These are phyloP conservation scores for Yarrowia keelungensis DNA, from an alignment of 805 yeast species.

Conservation along the genomic window DNA sequence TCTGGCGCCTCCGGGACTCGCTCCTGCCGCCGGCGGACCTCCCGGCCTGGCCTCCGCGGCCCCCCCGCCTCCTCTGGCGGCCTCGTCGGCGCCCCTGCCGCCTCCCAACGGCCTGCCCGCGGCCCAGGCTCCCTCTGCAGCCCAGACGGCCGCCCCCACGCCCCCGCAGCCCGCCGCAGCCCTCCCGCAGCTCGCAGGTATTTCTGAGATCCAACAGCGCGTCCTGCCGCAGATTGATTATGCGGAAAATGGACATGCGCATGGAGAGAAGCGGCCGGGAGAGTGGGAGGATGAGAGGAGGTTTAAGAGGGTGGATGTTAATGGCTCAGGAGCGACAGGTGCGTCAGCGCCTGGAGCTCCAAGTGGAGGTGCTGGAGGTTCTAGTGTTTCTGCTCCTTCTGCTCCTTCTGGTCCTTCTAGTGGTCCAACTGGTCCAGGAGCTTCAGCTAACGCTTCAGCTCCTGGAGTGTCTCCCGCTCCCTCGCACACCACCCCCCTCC, in stretches of 20 bases:
- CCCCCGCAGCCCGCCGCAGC: slow-evolving; percentile 17
- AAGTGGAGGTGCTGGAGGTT: neutral
- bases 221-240: slow-evolving; percentile 43
- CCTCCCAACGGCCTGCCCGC: slow-evolving; percentile 20
- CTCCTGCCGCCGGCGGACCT: neutral
- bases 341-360: neutral
- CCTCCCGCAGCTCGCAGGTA: slow-evolving; percentile 42
- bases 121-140: neutral
- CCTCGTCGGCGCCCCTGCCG: neutral
- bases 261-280: slow-evolving; percentile 46
- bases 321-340: neutral
- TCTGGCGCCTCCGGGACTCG: neutral
- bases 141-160: slow-evolving; percentile 3
- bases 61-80: neutral
- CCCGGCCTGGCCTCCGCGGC: neutral
- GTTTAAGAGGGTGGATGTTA: slow-evolving; percentile 18
- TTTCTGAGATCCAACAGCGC: slow-evolving; percentile 46
- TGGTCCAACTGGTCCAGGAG: no score
- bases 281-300: slow-evolving; percentile 52
- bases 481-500: neutral
- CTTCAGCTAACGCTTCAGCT: neutral
- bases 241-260: slow-evolving; percentile 43
- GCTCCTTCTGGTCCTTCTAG: no score
- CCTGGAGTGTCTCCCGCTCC: neutral
- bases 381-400: neutral